Evolutionary conservation across 352 stramenopile genomes (phyloP).

Genomic region (Salisapilia sapeloensis): DNA sequence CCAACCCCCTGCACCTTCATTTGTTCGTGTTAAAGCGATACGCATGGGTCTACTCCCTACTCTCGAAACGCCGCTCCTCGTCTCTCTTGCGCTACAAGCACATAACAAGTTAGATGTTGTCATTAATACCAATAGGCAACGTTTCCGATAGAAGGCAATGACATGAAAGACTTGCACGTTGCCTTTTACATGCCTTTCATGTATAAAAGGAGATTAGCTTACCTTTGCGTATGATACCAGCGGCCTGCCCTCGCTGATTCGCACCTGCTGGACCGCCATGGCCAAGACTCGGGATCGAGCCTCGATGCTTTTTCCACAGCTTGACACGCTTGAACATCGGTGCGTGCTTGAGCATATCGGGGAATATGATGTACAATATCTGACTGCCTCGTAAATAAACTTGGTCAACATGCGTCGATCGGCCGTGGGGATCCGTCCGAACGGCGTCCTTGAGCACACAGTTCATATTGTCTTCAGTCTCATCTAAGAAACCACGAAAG

Average conservation of each 20-base stretch:
- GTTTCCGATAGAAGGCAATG: too few relatives aligned
- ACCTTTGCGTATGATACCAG: conserved; percentile 72
- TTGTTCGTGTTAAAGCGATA: too few relatives aligned
- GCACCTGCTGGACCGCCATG: conserved; percentile 39
- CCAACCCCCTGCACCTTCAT: too few relatives aligned
- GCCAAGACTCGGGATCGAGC: conserved; percentile 46
- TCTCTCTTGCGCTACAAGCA: too few relatives aligned
- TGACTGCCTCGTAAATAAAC: conserved; percentile 74
- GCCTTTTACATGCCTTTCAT: neutral
- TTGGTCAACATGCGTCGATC: conserved; percentile 62
- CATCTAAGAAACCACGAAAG: conserved; percentile 70
- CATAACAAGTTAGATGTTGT: too few relatives aligned
- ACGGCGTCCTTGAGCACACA: conserved; percentile 80
- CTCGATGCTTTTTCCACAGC: conserved; percentile 80
- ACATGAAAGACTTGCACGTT: neutral
- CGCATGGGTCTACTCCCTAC: too few relatives aligned
- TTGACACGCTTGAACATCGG: conserved; percentile 81
- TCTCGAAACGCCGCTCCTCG: too few relatives aligned
- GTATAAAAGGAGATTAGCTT: conserved; percentile 1
- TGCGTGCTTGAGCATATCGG: conserved; percentile 77
- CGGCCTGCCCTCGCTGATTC: conserved; percentile 47
- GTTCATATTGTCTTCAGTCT: conserved; percentile 86
- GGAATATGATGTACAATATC: conserved; percentile 79
- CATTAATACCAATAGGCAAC: too few relatives aligned
- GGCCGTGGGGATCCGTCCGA: conserved; percentile 65